These are phyloP conservation scores for Gamarada debralockiae DNA, from an alignment of 495 filamentous ascomycete genomes.

Conservation along the genomic window DNA sequence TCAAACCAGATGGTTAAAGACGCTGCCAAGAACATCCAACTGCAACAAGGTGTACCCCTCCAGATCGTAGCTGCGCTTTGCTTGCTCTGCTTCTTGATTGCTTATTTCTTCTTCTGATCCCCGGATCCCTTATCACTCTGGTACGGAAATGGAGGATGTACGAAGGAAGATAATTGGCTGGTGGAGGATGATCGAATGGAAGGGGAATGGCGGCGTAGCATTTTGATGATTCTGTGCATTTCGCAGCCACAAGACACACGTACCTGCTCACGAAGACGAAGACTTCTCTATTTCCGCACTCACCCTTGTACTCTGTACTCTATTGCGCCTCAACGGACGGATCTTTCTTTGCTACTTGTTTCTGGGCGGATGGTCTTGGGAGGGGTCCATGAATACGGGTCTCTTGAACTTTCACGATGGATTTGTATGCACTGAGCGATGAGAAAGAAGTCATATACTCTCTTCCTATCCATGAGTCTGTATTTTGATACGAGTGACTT, in stretches of 20 bases:
- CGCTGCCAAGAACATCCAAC: constrained; percentile 51
- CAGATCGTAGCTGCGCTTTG: constrained; percentile 80
- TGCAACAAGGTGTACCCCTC: constrained; percentile 61
- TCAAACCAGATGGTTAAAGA: constrained; percentile 41
- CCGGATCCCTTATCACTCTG: not conserved
- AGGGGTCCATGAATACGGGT: too few relatives aligned
- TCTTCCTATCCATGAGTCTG: too few relatives aligned
- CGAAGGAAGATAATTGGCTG: not conserved
- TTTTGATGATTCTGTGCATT: not conserved
- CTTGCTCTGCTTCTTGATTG: constrained; percentile 85
- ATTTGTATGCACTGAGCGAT: too few relatives aligned
- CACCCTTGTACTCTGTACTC: constrained; percentile 17
- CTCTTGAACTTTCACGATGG: too few relatives aligned
- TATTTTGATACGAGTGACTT: too few relatives aligned
- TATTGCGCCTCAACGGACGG: constrained; percentile 7
- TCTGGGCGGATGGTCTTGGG: too few relatives aligned
- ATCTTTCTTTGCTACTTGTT: not conserved
- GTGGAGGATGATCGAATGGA: not conserved
- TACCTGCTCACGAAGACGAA: constrained; percentile 2
- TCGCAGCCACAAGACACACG: not conserved
- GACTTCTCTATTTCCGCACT: constrained; percentile 5
- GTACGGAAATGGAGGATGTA: not conserved
- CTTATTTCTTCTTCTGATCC: constrained; percentile 86
- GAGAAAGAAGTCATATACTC: too few relatives aligned
- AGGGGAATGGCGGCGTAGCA: not conserved